Percentiles rank a stretch among this genome's conserved stretches.
These are phyloP conservation scores for Fraxinus platypoda DNA, from an alignment of 305 asterid genomes.

Conservation along the genomic window DNA sequence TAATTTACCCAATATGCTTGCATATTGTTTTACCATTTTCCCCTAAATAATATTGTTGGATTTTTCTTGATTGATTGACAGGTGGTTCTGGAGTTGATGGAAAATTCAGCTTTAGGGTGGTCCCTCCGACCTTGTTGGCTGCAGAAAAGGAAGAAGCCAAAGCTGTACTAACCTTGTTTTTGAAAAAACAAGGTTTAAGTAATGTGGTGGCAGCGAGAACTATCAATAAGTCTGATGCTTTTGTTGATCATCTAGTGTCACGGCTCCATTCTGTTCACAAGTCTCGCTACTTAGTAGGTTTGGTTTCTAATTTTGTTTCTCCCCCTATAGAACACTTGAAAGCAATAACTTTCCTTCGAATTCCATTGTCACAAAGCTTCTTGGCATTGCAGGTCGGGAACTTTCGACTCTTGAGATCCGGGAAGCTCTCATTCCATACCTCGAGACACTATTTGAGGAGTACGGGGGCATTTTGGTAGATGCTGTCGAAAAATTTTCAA, in stretches of 20 bases:
- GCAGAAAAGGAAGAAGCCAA: conserved; percentile 98
- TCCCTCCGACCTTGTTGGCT: conserved; percentile 70
- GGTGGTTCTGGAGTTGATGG: conserved; percentile 69
- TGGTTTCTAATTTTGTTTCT: conserved; percentile 40
- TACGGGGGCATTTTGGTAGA: conserved; percentile 62
- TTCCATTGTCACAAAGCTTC: conserved; percentile 9
- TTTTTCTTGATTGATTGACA: conserved; percentile 34
- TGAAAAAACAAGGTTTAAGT: conserved; percentile 84
- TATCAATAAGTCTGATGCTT: conserved; percentile 80
- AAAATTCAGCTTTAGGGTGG: conserved; percentile 56
- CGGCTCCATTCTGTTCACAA: conserved; percentile 86
- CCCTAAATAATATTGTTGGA: conserved; percentile 22
- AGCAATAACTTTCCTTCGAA: conserved; percentile 1
- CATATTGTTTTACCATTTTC: conserved; percentile 2
- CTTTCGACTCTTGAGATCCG: conserved; percentile 91
- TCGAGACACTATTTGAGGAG: conserved; percentile 69
- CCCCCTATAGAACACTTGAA: not conserved
- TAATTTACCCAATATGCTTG: conserved; percentile 16
- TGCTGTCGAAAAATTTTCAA: conserved; percentile 69
- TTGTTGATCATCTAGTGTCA: conserved; percentile 77
- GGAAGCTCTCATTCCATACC: conserved; percentile 86
- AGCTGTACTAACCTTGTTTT: conserved; percentile 75
- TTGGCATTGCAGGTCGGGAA: conserved; percentile 65
- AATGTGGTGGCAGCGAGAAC: conserved; percentile 62
- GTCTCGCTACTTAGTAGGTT: conserved; percentile 93